Base-by-base conservation (phyloP, 352 stramenopile genomes). In the Globisporangium iwayamae region DNA sequence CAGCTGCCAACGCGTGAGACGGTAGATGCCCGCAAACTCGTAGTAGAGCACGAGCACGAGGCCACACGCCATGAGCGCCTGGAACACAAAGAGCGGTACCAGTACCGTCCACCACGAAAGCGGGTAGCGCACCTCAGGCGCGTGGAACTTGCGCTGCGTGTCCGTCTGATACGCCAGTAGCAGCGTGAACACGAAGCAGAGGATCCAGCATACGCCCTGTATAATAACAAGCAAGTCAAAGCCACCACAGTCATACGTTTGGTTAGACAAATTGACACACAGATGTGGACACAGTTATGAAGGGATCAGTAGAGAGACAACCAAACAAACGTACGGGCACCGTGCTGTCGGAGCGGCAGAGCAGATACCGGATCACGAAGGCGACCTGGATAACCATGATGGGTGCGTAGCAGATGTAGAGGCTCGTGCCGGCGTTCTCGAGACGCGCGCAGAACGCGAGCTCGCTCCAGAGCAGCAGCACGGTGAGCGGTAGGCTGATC, bases 361-460 rank as follows among this genome's bases (percentile, higher is more conserved):
- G 79, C 57, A 94, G 64, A 63, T 94, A 94, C 20, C 85, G 76
- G 10, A 92, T 75, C 22, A 94, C 76, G 67, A 91, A 92, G 11
- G 81, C 82, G 50, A 89, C 75, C 67, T 94, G 83, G 57, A 94
- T 92, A 34, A 90, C 75, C 75, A 94, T 81, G 18, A 93, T 64
- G 45, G 85, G 85, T 38, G 82, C 81, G 65, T 86, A 94, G 60
- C 83, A 91, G 48, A 92, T 73, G 62, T 94, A 94, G 14, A 93
- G 64, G 52, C 79, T 89, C 1, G 81, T 87, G n/a, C 69, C 69
- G 2, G 71, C 56, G 55, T 90, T 69, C 58, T 85, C 69, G 20
- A 94, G 63, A 45, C 83, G 81, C 32, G 83, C 83, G 51, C 85
- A 94, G 55, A 94, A 94, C 18, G 85, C 85, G 54, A 94, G 51